phyloP scores from a whole-genome alignment of 2,329 filamentous ascomycete species.

The Calonectria ilicicola region DNA sequence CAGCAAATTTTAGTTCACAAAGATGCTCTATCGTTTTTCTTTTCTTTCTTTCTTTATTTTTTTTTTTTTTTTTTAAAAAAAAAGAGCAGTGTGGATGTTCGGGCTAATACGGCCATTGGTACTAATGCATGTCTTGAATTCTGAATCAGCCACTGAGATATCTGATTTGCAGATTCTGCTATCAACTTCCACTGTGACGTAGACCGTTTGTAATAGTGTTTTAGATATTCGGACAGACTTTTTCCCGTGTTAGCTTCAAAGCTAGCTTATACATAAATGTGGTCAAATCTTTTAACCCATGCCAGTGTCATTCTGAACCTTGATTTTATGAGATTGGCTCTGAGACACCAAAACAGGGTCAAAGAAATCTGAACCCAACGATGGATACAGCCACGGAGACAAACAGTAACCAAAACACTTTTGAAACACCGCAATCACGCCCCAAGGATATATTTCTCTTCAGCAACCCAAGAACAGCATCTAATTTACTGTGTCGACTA shows the following conservation, averaged over 20 bases:
- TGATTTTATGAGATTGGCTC: too few relatives aligned
- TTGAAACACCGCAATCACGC: background rate
- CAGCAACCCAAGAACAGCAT: background rate
- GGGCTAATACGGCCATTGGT: too few relatives aligned
- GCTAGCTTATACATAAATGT: too few relatives aligned
- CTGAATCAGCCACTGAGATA: background rate
- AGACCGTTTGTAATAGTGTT: background rate
- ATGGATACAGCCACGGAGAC: background rate
- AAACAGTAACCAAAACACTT: too few relatives aligned
- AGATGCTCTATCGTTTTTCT: too few relatives aligned
- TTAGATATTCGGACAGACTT: background rate
- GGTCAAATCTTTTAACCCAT: too few relatives aligned
- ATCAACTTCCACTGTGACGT: background rate
- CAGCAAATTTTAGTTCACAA: too few relatives aligned
- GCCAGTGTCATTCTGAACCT: background rate
- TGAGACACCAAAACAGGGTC: too few relatives aligned
- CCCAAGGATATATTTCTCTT: constrained; percentile 7
- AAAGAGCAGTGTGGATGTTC: too few relatives aligned
- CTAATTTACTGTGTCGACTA: constrained; percentile 11
- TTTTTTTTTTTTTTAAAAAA: too few relatives aligned
- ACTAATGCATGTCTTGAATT: too few relatives aligned
- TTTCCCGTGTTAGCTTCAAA: background rate
- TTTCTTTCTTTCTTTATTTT: too few relatives aligned
- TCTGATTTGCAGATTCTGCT: background rate
- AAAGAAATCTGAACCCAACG: background rate